Conservation (phyloP, 176 grass and related monocot species). For the Oryza meyeriana region DNA sequence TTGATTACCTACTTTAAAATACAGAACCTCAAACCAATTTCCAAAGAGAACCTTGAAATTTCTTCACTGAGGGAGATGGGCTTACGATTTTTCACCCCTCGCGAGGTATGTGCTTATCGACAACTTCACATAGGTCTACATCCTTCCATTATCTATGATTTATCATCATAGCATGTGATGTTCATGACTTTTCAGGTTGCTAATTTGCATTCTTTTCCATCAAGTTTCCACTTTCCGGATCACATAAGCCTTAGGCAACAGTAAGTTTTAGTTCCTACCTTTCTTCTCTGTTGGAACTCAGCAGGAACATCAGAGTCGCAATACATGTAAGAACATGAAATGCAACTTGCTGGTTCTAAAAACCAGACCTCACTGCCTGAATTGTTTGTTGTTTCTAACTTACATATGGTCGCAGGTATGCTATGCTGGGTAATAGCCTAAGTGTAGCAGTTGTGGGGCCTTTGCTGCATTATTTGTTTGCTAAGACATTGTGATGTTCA, state of each 20-base stretch:
- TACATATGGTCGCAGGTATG: conserved; percentile 56
- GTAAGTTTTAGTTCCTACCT: conserved; percentile 47
- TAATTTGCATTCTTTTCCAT: conserved; percentile 94
- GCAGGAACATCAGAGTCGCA: neutral
- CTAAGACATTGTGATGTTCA: conserved; percentile 28
- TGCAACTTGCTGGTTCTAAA: neutral
- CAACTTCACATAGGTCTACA: conserved; percentile 7
- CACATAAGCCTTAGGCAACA: conserved; percentile 66
- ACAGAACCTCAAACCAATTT: conserved; percentile 46
- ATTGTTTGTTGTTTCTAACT: neutral
- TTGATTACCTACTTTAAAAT: conserved; percentile 29
- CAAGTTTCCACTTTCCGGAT: conserved; percentile 64
- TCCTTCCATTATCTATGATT: neutral
- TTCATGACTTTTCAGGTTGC: conserved; percentile 73
- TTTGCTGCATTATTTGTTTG: conserved; percentile 76
- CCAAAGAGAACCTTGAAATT: conserved; percentile 55
- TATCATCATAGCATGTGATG: neutral
- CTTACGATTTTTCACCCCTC: conserved; percentile 80
- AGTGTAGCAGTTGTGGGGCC: conserved; percentile 83
- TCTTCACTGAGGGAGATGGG: conserved; percentile 58
- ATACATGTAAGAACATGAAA: conserved; percentile 11
- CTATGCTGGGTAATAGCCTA: conserved; percentile 90
- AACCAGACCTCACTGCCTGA: neutral
- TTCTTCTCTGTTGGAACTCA: conserved; percentile 14
- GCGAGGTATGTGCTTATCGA: conserved; percentile 53